Conservation (phyloP, 1,284 basidiomycete species). For the Naganishia albida region DNA sequence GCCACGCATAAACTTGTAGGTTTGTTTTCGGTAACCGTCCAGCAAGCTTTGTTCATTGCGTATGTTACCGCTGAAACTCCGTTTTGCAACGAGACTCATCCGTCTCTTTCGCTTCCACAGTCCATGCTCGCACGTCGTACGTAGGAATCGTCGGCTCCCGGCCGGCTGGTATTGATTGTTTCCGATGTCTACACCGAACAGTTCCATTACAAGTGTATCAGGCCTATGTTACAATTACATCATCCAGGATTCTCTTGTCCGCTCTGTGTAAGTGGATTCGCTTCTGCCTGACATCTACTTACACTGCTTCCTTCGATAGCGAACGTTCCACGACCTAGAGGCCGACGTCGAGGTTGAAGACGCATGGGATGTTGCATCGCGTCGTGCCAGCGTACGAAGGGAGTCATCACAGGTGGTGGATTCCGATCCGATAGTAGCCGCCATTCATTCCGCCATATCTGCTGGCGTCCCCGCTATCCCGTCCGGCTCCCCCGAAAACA, state of each 20-base stretch:
- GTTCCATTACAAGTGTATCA: conserved; percentile 98
- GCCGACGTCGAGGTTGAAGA: conserved; percentile 86
- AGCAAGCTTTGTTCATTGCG: conserved; percentile 94
- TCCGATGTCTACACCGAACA: conserved; percentile 2
- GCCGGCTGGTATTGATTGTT: too few species aligned
- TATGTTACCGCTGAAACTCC: conserved; percentile 36
- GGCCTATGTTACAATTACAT: conserved; percentile 80
- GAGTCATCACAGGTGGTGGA: conserved; percentile 35
- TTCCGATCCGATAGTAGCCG: conserved; percentile 21
- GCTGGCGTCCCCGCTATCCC: not conserved
- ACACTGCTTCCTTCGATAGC: conserved; percentile 43
- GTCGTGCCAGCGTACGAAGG: conserved; percentile 39
- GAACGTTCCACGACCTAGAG: conserved; percentile 89
- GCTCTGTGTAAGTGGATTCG: conserved; percentile 65
- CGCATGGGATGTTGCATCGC: conserved; percentile 52
- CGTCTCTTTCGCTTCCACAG: conserved; percentile 44
- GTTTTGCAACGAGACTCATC: not conserved
- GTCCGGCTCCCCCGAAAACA: not conserved
- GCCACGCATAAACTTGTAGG: conserved; percentile 55
- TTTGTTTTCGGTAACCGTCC: conserved; percentile 89
- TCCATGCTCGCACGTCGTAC: conserved; percentile 83
- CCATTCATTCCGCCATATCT: conserved; percentile 13
- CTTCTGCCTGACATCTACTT: conserved; percentile 33
- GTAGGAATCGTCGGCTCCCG: not conserved
- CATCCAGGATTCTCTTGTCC: conserved; percentile 95